Percentiles rank a stretch among this genome's conserved stretches.
Evolutionary conservation across 192 early-diverging fungal species (phyloP).

Genomic region (Podila verticillata): DNA sequence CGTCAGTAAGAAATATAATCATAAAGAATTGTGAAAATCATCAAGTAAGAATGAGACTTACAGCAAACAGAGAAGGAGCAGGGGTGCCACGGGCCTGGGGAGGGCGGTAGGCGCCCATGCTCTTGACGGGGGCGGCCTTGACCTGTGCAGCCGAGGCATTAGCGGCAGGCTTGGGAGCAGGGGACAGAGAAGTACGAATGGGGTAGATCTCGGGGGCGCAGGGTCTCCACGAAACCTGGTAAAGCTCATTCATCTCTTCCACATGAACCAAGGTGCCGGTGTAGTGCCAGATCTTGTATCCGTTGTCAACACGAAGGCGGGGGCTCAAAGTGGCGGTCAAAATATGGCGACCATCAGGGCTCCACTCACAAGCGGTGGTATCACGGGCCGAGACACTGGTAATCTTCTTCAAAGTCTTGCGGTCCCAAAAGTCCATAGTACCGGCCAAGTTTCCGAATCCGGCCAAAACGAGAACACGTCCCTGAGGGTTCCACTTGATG

Average conservation of each 20-base stretch:
- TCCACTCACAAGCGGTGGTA: constrained; percentile 90
- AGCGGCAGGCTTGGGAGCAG: constrained; percentile 69
- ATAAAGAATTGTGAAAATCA: neutral
- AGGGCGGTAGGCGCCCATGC: constrained; percentile 75
- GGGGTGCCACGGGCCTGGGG: constrained; percentile 70
- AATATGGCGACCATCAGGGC: constrained; percentile 91
- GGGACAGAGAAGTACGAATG: constrained; percentile 79
- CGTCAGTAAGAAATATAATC: neutral
- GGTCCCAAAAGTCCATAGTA: constrained; percentile 94
- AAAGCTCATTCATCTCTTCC: constrained; percentile 86
- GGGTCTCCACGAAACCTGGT: constrained; percentile 80
- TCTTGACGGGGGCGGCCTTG: constrained; percentile 52
- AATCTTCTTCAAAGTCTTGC: constrained; percentile 85
- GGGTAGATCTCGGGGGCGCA: constrained; percentile 73
- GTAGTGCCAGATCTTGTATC: constrained; percentile 97
- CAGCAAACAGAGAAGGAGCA: constrained; percentile 52
- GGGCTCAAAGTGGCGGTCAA: constrained; percentile 94
- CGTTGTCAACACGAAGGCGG: constrained; percentile 97
- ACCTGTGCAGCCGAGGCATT: constrained; percentile 56
- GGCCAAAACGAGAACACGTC: constrained; percentile 77
- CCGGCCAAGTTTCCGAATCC: constrained; percentile 98
- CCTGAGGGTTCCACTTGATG: constrained; percentile 90
- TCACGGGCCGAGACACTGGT: constrained; percentile 83
- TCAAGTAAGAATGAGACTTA: constrained; percentile 7
- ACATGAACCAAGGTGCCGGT: constrained; percentile 83